Evolutionary conservation across 1,284 basidiomycete species (phyloP).

Genomic region (Tylopilus sp.): DNA sequence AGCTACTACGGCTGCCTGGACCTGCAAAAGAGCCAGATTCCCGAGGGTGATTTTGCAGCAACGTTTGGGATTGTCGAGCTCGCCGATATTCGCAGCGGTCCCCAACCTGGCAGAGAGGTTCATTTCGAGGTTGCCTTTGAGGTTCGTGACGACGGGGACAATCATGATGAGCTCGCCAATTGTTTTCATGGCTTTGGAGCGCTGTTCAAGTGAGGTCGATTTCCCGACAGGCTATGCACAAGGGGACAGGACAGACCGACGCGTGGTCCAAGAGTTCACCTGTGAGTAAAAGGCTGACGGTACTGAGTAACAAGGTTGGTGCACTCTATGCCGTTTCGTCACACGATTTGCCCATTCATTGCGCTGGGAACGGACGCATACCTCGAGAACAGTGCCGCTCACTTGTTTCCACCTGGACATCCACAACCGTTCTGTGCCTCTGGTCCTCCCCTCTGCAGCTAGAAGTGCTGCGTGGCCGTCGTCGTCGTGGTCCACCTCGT

Average conservation of each 20-base stretch:
- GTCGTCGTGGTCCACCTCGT: slow-evolving; percentile 42
- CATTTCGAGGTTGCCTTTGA: slow-evolving; percentile 98
- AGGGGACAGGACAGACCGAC: slow-evolving; percentile 65
- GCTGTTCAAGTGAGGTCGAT: slow-evolving; percentile 54
- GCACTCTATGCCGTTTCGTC: slow-evolving; percentile 62
- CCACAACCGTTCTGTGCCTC: slow-evolving; percentile 36
- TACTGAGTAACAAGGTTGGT: slow-evolving; percentile 79
- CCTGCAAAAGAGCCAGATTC: slow-evolving; percentile 90
- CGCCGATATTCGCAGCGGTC: slow-evolving; percentile 87
- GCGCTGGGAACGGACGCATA: slow-evolving; percentile 43
- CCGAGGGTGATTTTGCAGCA: slow-evolving; percentile 82
- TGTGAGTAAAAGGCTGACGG: slow-evolving; percentile 84
- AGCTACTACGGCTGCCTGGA: slow-evolving; percentile 93
- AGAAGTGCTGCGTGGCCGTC: slow-evolving; percentile 49
- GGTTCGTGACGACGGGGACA: slow-evolving; percentile 93
- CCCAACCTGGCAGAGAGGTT: slow-evolving; percentile 85
- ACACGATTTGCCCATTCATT: slow-evolving; percentile 2
- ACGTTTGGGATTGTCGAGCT: slow-evolving; percentile 80
- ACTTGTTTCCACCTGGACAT: slow-evolving; percentile 60
- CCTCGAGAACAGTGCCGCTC: slow-evolving; percentile 73
- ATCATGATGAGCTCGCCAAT: slow-evolving; percentile 98
- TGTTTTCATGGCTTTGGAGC: slow-evolving; percentile 90
- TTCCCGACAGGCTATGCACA: slow-evolving; percentile 15
- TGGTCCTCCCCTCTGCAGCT: slow-evolving; percentile 36
- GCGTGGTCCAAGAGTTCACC: slow-evolving; percentile 91